phyloP scores from a whole-genome alignment of 2,329 filamentous ascomycete genomes.

The Thermomyces lanuginosus region DNA sequence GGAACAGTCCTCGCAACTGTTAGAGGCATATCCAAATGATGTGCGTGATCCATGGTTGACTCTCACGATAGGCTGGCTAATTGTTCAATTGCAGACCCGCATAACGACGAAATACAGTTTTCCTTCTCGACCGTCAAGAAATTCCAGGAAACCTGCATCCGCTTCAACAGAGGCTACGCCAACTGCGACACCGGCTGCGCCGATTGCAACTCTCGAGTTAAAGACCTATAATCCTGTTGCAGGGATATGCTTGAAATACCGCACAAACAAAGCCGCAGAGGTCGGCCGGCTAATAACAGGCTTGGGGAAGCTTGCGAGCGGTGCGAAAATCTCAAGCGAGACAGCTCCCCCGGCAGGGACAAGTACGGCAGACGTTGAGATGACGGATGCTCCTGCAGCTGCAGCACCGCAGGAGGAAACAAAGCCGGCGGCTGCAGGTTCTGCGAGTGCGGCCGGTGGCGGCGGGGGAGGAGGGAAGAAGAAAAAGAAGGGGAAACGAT shows the following conservation, averaged over 20 bases:
- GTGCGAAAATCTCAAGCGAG: slow-evolving; percentile 45
- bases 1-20: slow-evolving; percentile 65
- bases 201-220: slow-evolving; percentile 56
- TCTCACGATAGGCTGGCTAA: slow-evolving; percentile 5
- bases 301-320: slow-evolving; percentile 57
- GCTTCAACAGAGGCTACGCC: slow-evolving; percentile 2
- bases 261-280: slow-evolving; percentile 78
- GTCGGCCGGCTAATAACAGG: slow-evolving; percentile 66
- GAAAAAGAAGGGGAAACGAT: slow-evolving; percentile 58
- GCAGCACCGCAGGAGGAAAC: slow-evolving; percentile 24
- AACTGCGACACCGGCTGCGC: slow-evolving; percentile 14
- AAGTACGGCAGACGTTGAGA: slow-evolving; percentile 24
- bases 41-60: slow-evolving; percentile 35
- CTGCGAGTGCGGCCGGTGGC: slow-evolving; percentile 10
- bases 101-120: slow-evolving; percentile 89
- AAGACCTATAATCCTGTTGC: slow-evolving; percentile 78
- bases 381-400: slow-evolving; percentile 16
- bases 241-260: slow-evolving; percentile 76
- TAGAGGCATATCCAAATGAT: slow-evolving; percentile 70
- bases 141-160: slow-evolving; percentile 3
- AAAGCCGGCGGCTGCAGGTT: slow-evolving; percentile 8
- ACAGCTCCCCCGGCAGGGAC: slow-evolving; percentile 15
- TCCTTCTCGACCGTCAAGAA: slow-evolving; percentile 12
- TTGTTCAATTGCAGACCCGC: slow-evolving; percentile 53
- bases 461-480: slow-evolving; percentile 21